Evolutionary conservation across 148 eudicot species (phyloP), one percentile per base, ranked within the genome.

Genomic region (Polygonum aviculare): DNA sequence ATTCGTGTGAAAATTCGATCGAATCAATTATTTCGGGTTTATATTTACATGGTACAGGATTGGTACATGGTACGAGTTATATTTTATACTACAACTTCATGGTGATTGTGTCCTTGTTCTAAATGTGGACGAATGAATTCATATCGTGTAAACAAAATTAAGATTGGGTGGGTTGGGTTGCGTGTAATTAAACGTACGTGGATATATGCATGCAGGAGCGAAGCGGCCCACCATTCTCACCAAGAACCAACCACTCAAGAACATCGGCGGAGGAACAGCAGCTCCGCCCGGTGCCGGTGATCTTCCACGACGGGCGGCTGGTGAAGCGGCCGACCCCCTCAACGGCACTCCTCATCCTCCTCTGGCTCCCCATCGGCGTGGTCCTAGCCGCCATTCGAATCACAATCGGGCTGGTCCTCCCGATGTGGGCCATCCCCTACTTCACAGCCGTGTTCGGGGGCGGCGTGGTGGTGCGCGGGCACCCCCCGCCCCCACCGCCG

Each of bases 241-340:
- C 50, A 77, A 75, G 63, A 22, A 31, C 55, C 15, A 74, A 73
- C 2, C 72, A 76, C n/a, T 47, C 22, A 6, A 21, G 60, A 67
- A 74, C 78, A 14, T 22, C 67, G 2, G 2, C 65, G 36, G n/a
- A 51, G 5, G 77, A 80, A 51, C 85, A 82, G 31, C 77, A 73
- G 7, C 65, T 81, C 79, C 88, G 87, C 33, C 98, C 98, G 22
- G 65, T 85, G 5, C 98, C 98, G n/a, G 98, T 91, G 79, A 94
- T 91, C 79, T 94, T 94, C 83, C 98, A 94, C 76, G 98, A 91
- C 78, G 98, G 98, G 18, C 93, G 98, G 47, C 89, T 94, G 0
- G 95, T 83, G 2, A 90, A 82, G 78, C 89, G 95, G 0, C 97
- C 97, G 0, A 90, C 93, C 0, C 94, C 98, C 0, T 65, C 82